A percentile compares a stretch with the other conserved stretches of the same genome.
These are phyloP conservation scores for Cutaneotrichosporon mucoides DNA, from an alignment of 1,284 basidiomycete genomes.

Conservation along the genomic window DNA sequence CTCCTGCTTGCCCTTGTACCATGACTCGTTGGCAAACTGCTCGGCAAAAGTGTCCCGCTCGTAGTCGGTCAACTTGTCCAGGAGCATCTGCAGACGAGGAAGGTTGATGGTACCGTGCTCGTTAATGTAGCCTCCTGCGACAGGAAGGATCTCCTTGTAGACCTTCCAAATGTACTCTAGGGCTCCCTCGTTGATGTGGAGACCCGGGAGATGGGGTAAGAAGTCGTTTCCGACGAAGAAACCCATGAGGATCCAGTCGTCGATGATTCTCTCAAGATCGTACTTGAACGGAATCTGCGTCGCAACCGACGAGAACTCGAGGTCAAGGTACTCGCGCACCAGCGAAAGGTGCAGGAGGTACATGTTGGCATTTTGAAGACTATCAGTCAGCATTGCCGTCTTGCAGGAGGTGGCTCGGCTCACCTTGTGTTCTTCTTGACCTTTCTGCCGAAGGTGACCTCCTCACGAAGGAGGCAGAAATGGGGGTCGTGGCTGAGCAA, in stretches of 20 bases:
- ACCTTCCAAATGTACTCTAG: slow-evolving; percentile 87
- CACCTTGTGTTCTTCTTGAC: slow-evolving; percentile 67
- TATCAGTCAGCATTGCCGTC: slow-evolving; percentile 33
- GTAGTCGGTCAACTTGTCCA: slow-evolving; percentile 81
- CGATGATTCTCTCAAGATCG: slow-evolving; percentile 87
- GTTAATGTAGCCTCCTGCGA: slow-evolving; percentile 84
- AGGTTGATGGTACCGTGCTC: slow-evolving; percentile 80
- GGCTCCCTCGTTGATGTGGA: slow-evolving; percentile 97
- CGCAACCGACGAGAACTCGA: slow-evolving; percentile 72
- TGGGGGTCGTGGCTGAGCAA: slow-evolving; percentile 97
- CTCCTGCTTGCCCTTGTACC: slow-evolving; percentile 83
- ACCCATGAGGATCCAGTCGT: slow-evolving; percentile 94
- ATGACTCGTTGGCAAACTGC: slow-evolving; percentile 80
- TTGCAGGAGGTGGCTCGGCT: slow-evolving; percentile 28
- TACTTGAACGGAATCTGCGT: slow-evolving; percentile 63
- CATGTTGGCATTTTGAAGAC: slow-evolving; percentile 84
- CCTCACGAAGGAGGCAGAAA: slow-evolving; percentile 94
- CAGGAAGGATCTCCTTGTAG: slow-evolving; percentile 86
- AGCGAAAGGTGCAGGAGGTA: slow-evolving; percentile 91
- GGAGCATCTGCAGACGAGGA: slow-evolving; percentile 73
- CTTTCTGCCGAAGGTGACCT: slow-evolving; percentile 92
- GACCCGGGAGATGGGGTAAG: slow-evolving; percentile 88
- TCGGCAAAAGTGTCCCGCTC: slow-evolving; percentile 87
- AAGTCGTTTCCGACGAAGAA: slow-evolving; percentile 98
- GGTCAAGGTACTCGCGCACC: slow-evolving; percentile 93